phyloP scores from a whole-genome alignment of 805 yeast genomes.

The Torulaspora gathmanii region DNA sequence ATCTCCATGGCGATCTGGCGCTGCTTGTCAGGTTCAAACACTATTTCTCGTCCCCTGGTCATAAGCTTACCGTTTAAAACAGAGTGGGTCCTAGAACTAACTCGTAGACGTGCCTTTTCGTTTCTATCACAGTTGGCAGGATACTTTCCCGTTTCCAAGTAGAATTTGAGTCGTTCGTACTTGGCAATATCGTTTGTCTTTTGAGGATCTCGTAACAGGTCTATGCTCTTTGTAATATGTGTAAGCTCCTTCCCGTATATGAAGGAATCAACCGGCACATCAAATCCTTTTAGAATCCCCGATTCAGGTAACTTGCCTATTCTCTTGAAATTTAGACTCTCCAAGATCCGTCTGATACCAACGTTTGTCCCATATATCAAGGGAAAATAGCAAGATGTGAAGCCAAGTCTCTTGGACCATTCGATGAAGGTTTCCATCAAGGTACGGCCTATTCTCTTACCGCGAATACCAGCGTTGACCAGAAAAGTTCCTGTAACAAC shows the following conservation, averaged over 20 bases:
- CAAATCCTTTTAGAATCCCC: conserved; percentile 80
- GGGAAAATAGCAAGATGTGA: conserved; percentile 77
- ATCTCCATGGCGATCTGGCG: conserved; percentile 64
- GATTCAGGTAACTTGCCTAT: conserved; percentile 83
- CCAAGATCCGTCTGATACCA: conserved; percentile 76
- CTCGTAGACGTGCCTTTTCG: conserved; percentile 81
- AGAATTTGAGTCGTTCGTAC: conserved; percentile 72
- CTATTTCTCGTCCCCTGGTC: conserved; percentile 78
- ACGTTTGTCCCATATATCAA: conserved; percentile 84
- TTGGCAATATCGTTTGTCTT: conserved; percentile 37
- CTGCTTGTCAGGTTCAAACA: conserved; percentile 70
- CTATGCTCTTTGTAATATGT: conserved; percentile 38
- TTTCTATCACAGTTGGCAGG: conserved; percentile 78
- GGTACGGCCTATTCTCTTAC: conserved; percentile 85
- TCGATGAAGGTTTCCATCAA: conserved; percentile 76
- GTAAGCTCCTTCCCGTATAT: conserved; percentile 79
- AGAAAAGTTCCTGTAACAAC: conserved; percentile 86
- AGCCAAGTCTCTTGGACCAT: conserved; percentile 90
- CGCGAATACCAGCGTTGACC: conserved; percentile 89
- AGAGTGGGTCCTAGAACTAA: conserved; percentile 68
- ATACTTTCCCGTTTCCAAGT: conserved; percentile 77
- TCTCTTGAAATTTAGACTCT: conserved; percentile 66
- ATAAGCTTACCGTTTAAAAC: conserved; percentile 66
- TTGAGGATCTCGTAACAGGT: conserved; percentile 27
- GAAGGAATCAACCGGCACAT: conserved; percentile 78